Percentiles rank a stretch among this genome's conserved stretches.
These are phyloP conservation scores for Cytospora piceicola DNA, from an alignment of 2,329 filamentous ascomycete genomes.

Conservation along the genomic window DNA sequence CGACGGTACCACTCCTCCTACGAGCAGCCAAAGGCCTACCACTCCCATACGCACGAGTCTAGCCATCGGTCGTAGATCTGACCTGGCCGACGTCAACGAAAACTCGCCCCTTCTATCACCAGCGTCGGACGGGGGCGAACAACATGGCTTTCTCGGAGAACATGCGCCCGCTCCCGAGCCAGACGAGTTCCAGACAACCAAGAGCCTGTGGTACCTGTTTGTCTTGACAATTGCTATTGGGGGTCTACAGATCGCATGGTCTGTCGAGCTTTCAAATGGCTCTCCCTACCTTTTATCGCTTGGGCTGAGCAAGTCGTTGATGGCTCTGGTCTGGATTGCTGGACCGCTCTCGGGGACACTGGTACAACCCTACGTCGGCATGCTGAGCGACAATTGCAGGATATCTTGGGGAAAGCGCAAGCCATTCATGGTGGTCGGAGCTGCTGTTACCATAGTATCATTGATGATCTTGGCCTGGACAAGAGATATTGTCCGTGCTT, in stretches of 20 bases:
- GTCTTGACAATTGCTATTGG: slow-evolving; percentile 85
- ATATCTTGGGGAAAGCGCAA: slow-evolving; percentile 76
- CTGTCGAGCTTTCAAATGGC: slow-evolving; percentile 90
- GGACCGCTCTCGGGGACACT: slow-evolving; percentile 78
- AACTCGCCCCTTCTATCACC: slow-evolving; percentile 55
- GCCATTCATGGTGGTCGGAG: slow-evolving; percentile 78
- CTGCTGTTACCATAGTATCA: slow-evolving; percentile 67
- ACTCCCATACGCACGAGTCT: slow-evolving; percentile 33
- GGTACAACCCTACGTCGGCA: slow-evolving; percentile 82
- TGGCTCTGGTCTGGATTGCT: slow-evolving; percentile 84
- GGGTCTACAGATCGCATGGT: slow-evolving; percentile 93
- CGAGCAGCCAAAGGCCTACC: slow-evolving; percentile 26
- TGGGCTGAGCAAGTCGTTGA: slow-evolving; percentile 79
- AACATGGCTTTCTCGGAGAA: slow-evolving; percentile 40
- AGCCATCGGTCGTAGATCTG: slow-evolving; percentile 24
- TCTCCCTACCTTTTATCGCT: slow-evolving; percentile 82
- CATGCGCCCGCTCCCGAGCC: slow-evolving; percentile 40
- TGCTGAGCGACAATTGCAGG: slow-evolving; percentile 78
- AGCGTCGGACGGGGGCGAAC: slow-evolving; percentile 34
- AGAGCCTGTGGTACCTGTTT: slow-evolving; percentile 84
- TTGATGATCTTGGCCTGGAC: slow-evolving; percentile 76
- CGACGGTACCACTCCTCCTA: slow-evolving; percentile 25
- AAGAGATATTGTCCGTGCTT: slow-evolving; percentile 69
- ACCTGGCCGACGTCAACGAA: slow-evolving; percentile 44
- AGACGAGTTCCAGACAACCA: slow-evolving; percentile 65